phyloP scores from a whole-genome alignment of 2,329 filamentous ascomycete genomes.

The Escovopsis sp. region DNA sequence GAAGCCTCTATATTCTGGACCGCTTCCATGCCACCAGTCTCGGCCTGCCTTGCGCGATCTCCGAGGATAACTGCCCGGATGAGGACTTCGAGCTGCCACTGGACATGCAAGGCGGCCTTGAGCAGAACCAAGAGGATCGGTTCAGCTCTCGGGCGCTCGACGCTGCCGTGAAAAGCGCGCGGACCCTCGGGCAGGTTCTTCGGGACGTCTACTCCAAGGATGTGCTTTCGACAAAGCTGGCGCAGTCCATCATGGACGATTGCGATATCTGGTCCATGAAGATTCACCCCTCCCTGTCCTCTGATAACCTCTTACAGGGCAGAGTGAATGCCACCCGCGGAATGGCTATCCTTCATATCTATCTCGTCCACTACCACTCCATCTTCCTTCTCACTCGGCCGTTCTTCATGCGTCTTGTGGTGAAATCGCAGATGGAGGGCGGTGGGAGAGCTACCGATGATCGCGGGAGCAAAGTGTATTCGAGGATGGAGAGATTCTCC shows the following conservation, averaged over 20 bases:
- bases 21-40: constrained; percentile 47
- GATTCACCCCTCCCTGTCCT: constrained; percentile 34
- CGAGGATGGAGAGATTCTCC: constrained; percentile 30
- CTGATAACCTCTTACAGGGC: constrained; percentile 13
- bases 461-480: constrained; percentile 1
- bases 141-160: constrained; percentile 26
- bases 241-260: constrained; percentile 37
- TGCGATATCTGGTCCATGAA: constrained; percentile 8
- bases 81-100: constrained; percentile 22
- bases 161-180: constrained; percentile 41
- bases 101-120: background rate
- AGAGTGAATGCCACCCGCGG: constrained; percentile 23
- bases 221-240: constrained; percentile 41
- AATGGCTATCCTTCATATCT: constrained; percentile 46
- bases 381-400: constrained; percentile 49
- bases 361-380: constrained; percentile 47
- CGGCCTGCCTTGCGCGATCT: constrained; percentile 46
- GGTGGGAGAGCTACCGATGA: too few relatives aligned
- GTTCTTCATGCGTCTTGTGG: constrained; percentile 46
- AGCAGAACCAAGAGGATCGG: constrained; percentile 2
- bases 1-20: constrained; percentile 50
- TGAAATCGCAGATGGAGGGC: constrained; percentile 16
- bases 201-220: constrained; percentile 44
- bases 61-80: constrained; percentile 45
- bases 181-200: constrained; percentile 42